Evolutionary conservation across 371 early-diverging fungal species (phyloP).

Genomic region (Mucor racemosus): DNA sequence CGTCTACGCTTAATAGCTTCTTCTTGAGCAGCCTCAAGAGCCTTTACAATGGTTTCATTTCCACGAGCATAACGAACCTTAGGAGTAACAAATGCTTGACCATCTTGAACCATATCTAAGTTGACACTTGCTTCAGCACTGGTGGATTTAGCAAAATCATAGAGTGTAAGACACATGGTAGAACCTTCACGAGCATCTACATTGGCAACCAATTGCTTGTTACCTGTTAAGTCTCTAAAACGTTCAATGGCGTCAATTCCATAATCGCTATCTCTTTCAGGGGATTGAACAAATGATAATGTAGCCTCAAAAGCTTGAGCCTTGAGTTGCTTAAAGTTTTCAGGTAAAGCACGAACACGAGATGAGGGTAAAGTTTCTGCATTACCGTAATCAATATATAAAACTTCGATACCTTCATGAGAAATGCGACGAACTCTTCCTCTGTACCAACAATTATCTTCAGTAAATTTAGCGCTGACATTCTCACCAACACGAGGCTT

Average conservation of each 20-base stretch:
- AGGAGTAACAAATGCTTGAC: conserved; percentile 71
- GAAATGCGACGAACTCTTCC: conserved; percentile 79
- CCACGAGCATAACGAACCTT: conserved; percentile 59
- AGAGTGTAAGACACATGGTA: conserved; percentile 74
- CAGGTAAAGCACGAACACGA: conserved; percentile 69
- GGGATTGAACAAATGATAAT: conserved; percentile 81
- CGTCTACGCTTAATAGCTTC: conserved; percentile 62
- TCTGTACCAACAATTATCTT: conserved; percentile 90
- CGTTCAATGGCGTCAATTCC: conserved; percentile 75
- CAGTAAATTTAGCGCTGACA: conserved; percentile 85
- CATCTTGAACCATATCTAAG: conserved; percentile 77
- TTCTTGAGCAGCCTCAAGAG: conserved; percentile 45
- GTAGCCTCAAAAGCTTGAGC: conserved; percentile 86
- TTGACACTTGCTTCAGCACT: conserved; percentile 77
- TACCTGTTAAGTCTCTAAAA: conserved; percentile 67
- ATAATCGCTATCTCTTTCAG: conserved; percentile 71
- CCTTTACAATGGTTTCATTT: conserved; percentile 60
- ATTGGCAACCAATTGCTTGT: conserved; percentile 77
- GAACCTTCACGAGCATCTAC: conserved; percentile 68
- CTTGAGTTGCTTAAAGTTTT: conserved; percentile 67
- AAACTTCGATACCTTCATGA: conserved; percentile 70
- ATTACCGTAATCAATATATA: conserved; percentile 95
- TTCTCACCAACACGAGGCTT: conserved; percentile 76
- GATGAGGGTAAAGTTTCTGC: conserved; percentile 65
- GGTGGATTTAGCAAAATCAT: conserved; percentile 64